Conservation (phyloP, 345 rosid genomes). For the Rhodamnia rubescens region DNA sequence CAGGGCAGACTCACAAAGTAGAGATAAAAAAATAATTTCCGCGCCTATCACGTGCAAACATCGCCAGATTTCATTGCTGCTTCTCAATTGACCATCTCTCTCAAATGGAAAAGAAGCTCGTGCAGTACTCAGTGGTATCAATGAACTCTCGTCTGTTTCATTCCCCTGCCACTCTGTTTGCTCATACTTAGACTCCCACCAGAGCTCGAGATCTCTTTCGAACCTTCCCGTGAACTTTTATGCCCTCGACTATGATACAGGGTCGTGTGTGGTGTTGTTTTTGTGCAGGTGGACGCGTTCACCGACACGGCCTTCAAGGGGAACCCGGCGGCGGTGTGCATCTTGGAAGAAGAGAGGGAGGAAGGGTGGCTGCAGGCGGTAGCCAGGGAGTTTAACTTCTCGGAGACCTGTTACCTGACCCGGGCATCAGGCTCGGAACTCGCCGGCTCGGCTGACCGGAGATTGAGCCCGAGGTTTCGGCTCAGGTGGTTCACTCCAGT, state of each 20-base stretch:
- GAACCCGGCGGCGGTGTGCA: conserved; percentile 78
- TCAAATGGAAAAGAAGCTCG: conserved; percentile 21
- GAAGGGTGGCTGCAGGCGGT: conserved; percentile 60
- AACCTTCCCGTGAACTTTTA: background rate
- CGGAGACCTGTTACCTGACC: conserved; percentile 40
- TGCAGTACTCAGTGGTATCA: conserved; percentile 31
- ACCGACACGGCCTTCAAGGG: conserved; percentile 65
- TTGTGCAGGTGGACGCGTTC: conserved; percentile 61
- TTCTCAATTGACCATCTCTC: background rate
- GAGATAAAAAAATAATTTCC: background rate
- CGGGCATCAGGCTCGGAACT: conserved; percentile 2
- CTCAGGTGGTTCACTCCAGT: conserved; percentile 68
- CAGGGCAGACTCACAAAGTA: background rate
- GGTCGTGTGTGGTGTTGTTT: background rate
- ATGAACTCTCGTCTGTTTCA: background rate
- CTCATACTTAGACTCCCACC: background rate
- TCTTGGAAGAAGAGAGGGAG: conserved; percentile 51
- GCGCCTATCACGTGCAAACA: background rate
- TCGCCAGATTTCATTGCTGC: background rate
- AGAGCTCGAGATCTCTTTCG: background rate
- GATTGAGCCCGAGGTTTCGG: conserved; percentile 21
- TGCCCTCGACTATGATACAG: background rate
- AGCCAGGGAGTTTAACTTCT: conserved; percentile 47
- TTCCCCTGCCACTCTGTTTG: background rate
- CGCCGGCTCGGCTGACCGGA: background rate